Base-by-base conservation (phyloP, 495 filamentous ascomycete species). In the Durotheca rogersii region DNA sequence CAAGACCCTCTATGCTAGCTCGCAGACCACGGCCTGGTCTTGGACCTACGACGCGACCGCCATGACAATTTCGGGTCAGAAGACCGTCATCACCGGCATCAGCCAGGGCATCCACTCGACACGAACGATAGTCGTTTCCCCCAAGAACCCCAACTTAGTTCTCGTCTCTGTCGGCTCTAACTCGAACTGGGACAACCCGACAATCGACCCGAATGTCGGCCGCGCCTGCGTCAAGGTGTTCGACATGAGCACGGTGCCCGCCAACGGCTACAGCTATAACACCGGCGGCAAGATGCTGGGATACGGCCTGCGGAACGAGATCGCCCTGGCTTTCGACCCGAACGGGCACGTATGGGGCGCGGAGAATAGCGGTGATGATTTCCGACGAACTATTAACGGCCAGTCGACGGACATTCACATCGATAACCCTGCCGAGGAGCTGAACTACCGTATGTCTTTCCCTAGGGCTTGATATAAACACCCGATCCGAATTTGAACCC, bases 341-440 rank as follows among this genome's bases (percentile, higher is more conserved):
- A 62, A 64, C 39, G 72, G 66, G 2, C 80, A 82, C 32, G 80
- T 74, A 9, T 87, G 78, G 69, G 77, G 74, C 4, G 84, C 86
- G 9, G 85, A 87, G 66, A 86, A 87, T 58, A 80, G 76, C 14
- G 81, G 76, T 0, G 82, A 87, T 60, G 48, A 84, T n/a, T 73
- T 86, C 39, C 65, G 56, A 33, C 70, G 84, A n/a, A 65, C 56
- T 0, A 50, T 56, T 11, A 64, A 61, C 32, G 70, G 83, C 17
- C 59, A 75, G 29, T 72, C 75, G 2, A 48, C 69, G 14, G 81
- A 86, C 48, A 77, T 86, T 29, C 82, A 85, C 58, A 66, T 77
- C 38, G 72, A 86, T 53, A 88, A 87, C 60, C 85, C 85, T 0
- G 84, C 79, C 6, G 85, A 87, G 62, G 82, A 88, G 62, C 62